Base-by-base conservation (phyloP, 2,329 filamentous ascomycete species). In the Alternaria atra region DNA sequence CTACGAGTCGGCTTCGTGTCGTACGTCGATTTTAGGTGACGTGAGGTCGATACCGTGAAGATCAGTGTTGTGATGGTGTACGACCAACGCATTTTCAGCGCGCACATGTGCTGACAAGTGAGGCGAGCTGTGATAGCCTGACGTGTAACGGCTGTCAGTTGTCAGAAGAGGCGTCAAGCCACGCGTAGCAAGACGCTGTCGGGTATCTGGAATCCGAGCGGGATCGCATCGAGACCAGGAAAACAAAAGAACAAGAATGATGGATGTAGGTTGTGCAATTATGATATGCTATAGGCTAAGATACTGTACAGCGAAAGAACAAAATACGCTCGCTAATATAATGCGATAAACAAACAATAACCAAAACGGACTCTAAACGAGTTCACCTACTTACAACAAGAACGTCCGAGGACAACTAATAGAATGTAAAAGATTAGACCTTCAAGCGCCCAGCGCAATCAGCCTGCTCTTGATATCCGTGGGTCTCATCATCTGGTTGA, bases 401-500 rank as follows among this genome's bases (percentile, higher is more conserved):
- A 37, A 37, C 13, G 15, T 50, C 5, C 5, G 37, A 29, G 17
- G 2, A 25, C 7, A 35, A 37, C 25, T 13, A 42, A 2, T 20
- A 35, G 46, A 50, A 50, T 37, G 12, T 37, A 1, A 52, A 44
- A 20, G 12, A 51, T 20, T 20, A 42, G 27, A 2, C 2, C 4
- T 44, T 53, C 30, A 63, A 2, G 60, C 75, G 46, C 75, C 75
- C 32, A 79, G 64, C 34, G 71, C 70, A 48, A 63, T 58, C n/a
- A 79, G 60, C 30, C 75, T 71, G 10, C 66, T 69, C 64, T 71
- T 75, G 9, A 80, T 65, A 62, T 79, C 75, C 51, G 67, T 42
- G 2, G 74, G 75, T 46, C 76, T 73, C 69, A 76, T 71, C 10
- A 65, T 64, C 58, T 67, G 69, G 55, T 78, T 80, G 35, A 84